Percentiles rank a stretch among this genome's conserved stretches.
Evolutionary conservation across 495 filamentous ascomycete genomes (phyloP).

Genomic region (Elasticomyces elasticus): DNA sequence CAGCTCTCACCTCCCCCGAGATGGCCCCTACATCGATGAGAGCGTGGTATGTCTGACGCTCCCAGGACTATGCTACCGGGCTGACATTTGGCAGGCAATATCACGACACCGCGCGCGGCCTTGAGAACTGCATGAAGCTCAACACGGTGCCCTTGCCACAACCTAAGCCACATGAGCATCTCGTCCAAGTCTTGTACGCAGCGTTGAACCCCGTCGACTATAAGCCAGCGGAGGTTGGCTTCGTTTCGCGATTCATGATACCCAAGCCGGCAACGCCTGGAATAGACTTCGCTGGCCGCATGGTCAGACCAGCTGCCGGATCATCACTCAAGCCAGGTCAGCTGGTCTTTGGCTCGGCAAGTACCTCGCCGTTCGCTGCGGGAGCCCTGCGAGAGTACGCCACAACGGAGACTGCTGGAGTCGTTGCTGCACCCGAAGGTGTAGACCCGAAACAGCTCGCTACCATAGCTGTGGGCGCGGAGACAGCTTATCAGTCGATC

Average conservation of each 20-base stretch:
- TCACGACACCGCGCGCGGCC: constrained; percentile 35
- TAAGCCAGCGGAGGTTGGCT: constrained; percentile 50
- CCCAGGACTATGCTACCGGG: too few relatives aligned
- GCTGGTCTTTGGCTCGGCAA: constrained; percentile 45
- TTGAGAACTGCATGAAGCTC: constrained; percentile 50
- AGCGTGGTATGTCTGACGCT: too few relatives aligned
- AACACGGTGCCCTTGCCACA: constrained; percentile 36
- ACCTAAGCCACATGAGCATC: constrained; percentile 36
- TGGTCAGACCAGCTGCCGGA: constrained; percentile 36
- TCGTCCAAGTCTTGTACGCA: constrained; percentile 47
- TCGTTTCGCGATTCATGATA: constrained; percentile 35
- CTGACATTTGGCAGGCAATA: too few relatives aligned
- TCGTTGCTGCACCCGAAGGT: constrained; percentile 40
- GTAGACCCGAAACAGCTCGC: constrained; percentile 43
- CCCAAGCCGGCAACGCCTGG: constrained; percentile 46
- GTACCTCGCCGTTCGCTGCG: constrained; percentile 28
- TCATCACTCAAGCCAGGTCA: constrained; percentile 40
- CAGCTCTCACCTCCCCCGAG: too few relatives aligned
- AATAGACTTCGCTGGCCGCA: constrained; percentile 54
- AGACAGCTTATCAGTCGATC: constrained; percentile 52
- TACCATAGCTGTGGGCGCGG: constrained; percentile 44
- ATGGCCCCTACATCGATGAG: too few relatives aligned
- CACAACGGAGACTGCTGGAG: constrained; percentile 19
- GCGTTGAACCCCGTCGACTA: constrained; percentile 63
- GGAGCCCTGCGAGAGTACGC: constrained; percentile 51